Evolutionary conservation across 2,329 filamentous ascomycete species (phyloP).

Genomic region (Colletotrichum salicis): DNA sequence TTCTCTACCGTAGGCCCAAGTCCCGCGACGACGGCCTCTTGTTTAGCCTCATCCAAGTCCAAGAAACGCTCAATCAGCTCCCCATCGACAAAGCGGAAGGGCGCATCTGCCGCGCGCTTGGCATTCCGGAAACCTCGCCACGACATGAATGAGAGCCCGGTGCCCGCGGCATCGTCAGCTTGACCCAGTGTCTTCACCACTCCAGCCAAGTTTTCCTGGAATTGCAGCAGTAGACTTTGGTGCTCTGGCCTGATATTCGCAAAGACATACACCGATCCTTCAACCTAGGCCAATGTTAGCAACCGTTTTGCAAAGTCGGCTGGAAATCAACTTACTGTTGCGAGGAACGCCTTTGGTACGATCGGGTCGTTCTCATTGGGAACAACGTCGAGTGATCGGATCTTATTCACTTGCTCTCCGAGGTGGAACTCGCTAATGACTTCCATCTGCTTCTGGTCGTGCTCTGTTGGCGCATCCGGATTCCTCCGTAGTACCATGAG

Average conservation of each 20-base stretch:
- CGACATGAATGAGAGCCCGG: slow-evolving; percentile 65
- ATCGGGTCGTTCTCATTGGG: slow-evolving; percentile 74
- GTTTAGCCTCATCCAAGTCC: slow-evolving; percentile 70
- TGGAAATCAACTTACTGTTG: slow-evolving; percentile 73
- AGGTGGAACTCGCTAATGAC: slow-evolving; percentile 84
- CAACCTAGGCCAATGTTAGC: slow-evolving; percentile 67
- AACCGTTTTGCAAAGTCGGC: neutral
- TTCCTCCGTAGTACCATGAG: slow-evolving; percentile 83
- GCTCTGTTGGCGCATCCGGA: slow-evolving; percentile 74
- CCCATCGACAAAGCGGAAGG: slow-evolving; percentile 90
- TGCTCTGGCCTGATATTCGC: slow-evolving; percentile 78
- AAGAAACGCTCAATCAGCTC: slow-evolving; percentile 90
- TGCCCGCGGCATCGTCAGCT: slow-evolving; percentile 56
- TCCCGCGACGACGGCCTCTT: slow-evolving; percentile 64
- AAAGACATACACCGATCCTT: slow-evolving; percentile 92
- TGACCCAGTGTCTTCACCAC: slow-evolving; percentile 76
- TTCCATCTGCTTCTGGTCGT: slow-evolving; percentile 77
- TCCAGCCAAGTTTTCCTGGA: slow-evolving; percentile 78
- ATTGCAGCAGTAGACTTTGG: slow-evolving; percentile 82
- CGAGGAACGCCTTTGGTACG: slow-evolving; percentile 85
- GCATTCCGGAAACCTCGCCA: slow-evolving; percentile 86
- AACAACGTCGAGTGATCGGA: slow-evolving; percentile 77
- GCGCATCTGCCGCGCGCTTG: slow-evolving; percentile 76
- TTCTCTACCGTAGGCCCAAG: slow-evolving; percentile 70
- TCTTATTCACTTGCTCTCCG: slow-evolving; percentile 93